Evolutionary conservation across 768 basidiomycete species (phyloP).

Genomic region (Pilatotrama ljubarskyi): DNA sequence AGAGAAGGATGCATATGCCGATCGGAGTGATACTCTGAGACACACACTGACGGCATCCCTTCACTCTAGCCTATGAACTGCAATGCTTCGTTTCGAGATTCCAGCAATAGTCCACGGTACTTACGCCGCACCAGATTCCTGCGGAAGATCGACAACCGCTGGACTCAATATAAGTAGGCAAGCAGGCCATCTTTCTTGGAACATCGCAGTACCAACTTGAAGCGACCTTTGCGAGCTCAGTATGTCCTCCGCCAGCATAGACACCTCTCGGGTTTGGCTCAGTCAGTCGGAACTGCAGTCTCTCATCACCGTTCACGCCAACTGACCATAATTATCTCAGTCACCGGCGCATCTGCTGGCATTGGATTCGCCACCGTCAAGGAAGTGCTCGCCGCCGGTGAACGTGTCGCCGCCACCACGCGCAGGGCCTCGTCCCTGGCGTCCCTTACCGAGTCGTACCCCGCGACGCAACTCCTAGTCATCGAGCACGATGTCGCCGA

Average conservation of each 20-base stretch:
- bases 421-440: constrained; percentile 29
- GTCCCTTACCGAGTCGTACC: constrained; percentile 26
- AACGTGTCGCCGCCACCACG: constrained; percentile 37
- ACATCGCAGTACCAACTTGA: too few species aligned
- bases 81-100: too few species aligned
- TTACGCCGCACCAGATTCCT: too few species aligned
- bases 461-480: constrained; percentile 31
- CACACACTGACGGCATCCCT: neutral
- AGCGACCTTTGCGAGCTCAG: too few species aligned
- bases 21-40: neutral
- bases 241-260: too few species aligned
- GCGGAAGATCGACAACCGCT: too few species aligned
- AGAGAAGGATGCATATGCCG: neutral
- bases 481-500: constrained; percentile 33
- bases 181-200: too few species aligned
- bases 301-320: too few species aligned
- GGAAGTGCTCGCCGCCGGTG: constrained; percentile 32
- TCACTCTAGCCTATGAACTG: neutral
- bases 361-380: constrained; percentile 33
- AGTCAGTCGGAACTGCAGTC: neutral
- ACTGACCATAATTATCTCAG: constrained; percentile 14
- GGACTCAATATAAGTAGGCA: too few species aligned
- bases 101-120: too few species aligned
- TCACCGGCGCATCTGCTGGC: constrained; percentile 37
- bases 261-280: constrained; percentile 10